Evolutionary conservation across 306 rosid genomes (phyloP).

Genomic region (Benincasa hispida): DNA sequence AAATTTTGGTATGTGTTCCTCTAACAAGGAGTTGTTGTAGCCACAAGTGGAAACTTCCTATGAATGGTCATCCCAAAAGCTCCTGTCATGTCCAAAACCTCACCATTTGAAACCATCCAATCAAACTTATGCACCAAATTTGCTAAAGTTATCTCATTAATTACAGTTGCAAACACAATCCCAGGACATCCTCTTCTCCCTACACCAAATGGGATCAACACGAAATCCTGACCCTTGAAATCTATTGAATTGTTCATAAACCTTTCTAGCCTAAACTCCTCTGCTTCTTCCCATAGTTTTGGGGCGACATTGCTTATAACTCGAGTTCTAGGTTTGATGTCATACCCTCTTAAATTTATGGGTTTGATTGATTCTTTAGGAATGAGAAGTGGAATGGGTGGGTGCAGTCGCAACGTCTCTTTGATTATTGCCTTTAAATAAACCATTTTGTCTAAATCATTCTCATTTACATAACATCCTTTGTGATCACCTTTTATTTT

Average conservation of each 20-base stretch:
- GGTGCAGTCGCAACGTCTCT: slow-evolving; percentile 28
- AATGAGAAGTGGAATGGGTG: slow-evolving; percentile 27
- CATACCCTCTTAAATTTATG: slow-evolving; percentile 2
- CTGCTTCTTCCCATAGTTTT: slow-evolving; percentile 16
- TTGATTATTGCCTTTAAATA: slow-evolving; percentile 37
- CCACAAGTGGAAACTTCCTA: not conserved
- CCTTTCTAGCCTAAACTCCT: slow-evolving; percentile 28
- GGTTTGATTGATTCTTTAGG: slow-evolving; percentile 21
- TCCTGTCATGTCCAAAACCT: slow-evolving; percentile 26
- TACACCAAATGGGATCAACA: slow-evolving; percentile 30
- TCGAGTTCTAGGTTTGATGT: not conserved
- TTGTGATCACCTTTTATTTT: slow-evolving; percentile 23
- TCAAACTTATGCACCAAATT: slow-evolving; percentile 13
- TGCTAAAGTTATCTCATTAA: slow-evolving; percentile 19
- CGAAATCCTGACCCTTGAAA: slow-evolving; percentile 21
- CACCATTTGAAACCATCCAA: slow-evolving; percentile 15
- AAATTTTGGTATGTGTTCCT: not conserved
- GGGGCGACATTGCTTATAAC: slow-evolving; percentile 25
- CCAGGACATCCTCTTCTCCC: slow-evolving; percentile 35
- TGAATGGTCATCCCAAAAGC: slow-evolving; percentile 9
- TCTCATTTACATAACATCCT: slow-evolving; percentile 13
- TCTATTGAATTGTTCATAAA: slow-evolving; percentile 10
- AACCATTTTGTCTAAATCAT: slow-evolving; percentile 21
- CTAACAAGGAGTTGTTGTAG: not conserved
- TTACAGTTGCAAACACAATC: slow-evolving; percentile 6